A percentile compares a stretch with the other conserved stretches of the same genome.
Evolutionary conservation across 805 yeast species (phyloP).

Genomic region (Starmerella stellata): DNA sequence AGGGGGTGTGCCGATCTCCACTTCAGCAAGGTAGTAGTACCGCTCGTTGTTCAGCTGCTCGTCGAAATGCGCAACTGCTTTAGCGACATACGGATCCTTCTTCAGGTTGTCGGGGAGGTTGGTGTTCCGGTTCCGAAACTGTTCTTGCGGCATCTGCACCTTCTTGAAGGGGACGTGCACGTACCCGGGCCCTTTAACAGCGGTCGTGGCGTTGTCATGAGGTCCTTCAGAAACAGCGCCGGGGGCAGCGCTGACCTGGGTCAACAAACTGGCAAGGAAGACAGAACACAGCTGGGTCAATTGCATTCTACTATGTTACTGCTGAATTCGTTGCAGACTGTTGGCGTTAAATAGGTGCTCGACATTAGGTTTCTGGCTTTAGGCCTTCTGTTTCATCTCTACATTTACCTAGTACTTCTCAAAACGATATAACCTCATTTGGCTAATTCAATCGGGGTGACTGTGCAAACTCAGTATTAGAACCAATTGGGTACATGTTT

Average conservation of each 20-base stretch:
- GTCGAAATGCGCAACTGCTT: constrained; percentile 2
- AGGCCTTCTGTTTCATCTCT: too few species aligned
- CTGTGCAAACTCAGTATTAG: too few species aligned
- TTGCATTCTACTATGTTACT: neutral
- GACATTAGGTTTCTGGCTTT: too few species aligned
- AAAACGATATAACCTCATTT: too few species aligned
- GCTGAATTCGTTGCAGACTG: too few species aligned
- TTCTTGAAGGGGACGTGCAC: constrained; percentile 6
- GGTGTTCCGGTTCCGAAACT: constrained; percentile 3
- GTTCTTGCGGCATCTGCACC: constrained; percentile 5
- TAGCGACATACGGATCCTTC: neutral
- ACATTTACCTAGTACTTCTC: too few species aligned
- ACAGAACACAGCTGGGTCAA: neutral
- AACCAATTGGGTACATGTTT: too few species aligned
- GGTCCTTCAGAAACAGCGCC: neutral
- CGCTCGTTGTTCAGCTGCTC: constrained; percentile 21
- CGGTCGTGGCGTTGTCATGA: neutral
- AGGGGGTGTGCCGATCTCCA: constrained; percentile 37
- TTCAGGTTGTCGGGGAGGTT: neutral
- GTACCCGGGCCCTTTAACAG: neutral
- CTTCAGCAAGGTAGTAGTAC: constrained; percentile 23
- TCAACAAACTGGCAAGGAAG: neutral
- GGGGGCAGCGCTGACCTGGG: neutral
- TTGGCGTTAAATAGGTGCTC: too few species aligned
- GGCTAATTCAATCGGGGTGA: too few species aligned